A percentile compares a stretch with the other conserved stretches of the same genome.
phyloP scores from a whole-genome alignment of 2,329 filamentous ascomycete species.

The Fusarium papillatum region DNA sequence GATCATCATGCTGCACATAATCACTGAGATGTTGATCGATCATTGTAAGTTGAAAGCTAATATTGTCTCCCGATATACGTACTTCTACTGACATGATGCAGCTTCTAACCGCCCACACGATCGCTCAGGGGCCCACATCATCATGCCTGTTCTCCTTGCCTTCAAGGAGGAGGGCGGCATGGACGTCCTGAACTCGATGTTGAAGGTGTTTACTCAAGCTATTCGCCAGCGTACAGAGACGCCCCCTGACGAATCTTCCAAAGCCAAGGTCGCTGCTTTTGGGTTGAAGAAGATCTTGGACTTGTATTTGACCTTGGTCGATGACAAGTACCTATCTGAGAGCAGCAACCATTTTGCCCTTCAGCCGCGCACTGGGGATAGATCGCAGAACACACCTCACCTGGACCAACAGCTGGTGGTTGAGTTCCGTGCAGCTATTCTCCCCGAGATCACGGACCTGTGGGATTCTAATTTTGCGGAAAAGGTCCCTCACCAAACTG shows the following conservation, averaged over 20 bases:
- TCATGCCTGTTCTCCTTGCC: constrained; percentile 84
- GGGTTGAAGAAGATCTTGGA: constrained; percentile 87
- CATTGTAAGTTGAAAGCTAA: constrained; percentile 54
- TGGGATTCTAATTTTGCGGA: constrained; percentile 92
- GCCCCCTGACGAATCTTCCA: constrained; percentile 59
- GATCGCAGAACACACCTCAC: constrained; percentile 55
- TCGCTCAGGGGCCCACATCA: constrained; percentile 65
- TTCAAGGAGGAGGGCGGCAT: constrained; percentile 89
- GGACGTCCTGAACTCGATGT: constrained; percentile 78
- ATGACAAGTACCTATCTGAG: constrained; percentile 85
- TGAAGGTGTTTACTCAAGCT: constrained; percentile 71
- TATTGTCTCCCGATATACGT: background rate
- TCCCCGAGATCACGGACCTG: constrained; percentile 81
- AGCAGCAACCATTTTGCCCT: constrained; percentile 71
- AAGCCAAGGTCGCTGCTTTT: constrained; percentile 64
- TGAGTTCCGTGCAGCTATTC: constrained; percentile 84
- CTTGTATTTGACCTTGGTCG: constrained; percentile 82
- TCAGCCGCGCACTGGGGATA: constrained; percentile 54
- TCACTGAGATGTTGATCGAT: constrained; percentile 86
- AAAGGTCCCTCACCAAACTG: constrained; percentile 81
- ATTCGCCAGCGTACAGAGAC: constrained; percentile 53
- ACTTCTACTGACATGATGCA: constrained; percentile 40
- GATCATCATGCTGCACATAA: constrained; percentile 83
- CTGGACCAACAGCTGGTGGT: constrained; percentile 83
- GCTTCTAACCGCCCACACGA: constrained; percentile 60